Evolutionary conservation across 345 rosid species (phyloP).

Genomic region (Adansonia digitata): DNA sequence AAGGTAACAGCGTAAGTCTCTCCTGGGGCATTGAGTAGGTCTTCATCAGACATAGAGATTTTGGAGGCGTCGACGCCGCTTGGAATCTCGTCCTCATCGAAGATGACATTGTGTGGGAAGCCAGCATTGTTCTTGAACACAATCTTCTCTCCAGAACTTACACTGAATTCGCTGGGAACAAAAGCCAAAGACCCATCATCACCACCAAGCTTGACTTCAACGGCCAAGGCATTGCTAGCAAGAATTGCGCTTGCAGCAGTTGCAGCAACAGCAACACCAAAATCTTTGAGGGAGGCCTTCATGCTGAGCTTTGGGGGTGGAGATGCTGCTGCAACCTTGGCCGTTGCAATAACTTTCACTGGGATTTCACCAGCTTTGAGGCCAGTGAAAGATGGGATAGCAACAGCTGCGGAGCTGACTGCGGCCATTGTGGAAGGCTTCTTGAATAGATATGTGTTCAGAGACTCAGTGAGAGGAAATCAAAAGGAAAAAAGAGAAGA

Average conservation of each 20-base stretch:
- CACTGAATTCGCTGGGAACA: slow-evolving; percentile 49
- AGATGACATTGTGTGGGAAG: slow-evolving; percentile 82
- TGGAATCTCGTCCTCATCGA: slow-evolving; percentile 82
- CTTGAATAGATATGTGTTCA: neutral
- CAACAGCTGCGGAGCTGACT: slow-evolving; percentile 69
- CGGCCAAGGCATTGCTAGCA: slow-evolving; percentile 81
- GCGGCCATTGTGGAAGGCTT: slow-evolving; percentile 47
- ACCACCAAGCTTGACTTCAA: slow-evolving; percentile 57
- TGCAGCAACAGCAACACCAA: slow-evolving; percentile 56
- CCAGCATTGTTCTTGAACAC: slow-evolving; percentile 91
- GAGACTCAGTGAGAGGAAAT: neutral
- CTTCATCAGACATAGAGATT: slow-evolving; percentile 77
- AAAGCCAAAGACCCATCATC: slow-evolving; percentile 64
- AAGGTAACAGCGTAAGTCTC: slow-evolving; percentile 59
- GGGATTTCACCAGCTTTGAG: slow-evolving; percentile 38
- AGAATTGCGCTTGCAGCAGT: slow-evolving; percentile 57
- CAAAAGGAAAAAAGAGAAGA: neutral
- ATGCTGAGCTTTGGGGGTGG: slow-evolving; percentile 31
- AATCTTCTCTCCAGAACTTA: slow-evolving; percentile 68
- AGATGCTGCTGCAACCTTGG: slow-evolving; percentile 19
- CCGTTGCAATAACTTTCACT: slow-evolving; percentile 30
- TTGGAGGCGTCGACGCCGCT: slow-evolving; percentile 66
- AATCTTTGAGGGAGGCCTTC: slow-evolving; percentile 57
- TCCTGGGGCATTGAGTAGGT: slow-evolving; percentile 64
- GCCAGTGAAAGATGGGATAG: slow-evolving; percentile 75